Evolutionary conservation across 257 asterid genomes (phyloP).

Genomic region (Rhazya stricta): DNA sequence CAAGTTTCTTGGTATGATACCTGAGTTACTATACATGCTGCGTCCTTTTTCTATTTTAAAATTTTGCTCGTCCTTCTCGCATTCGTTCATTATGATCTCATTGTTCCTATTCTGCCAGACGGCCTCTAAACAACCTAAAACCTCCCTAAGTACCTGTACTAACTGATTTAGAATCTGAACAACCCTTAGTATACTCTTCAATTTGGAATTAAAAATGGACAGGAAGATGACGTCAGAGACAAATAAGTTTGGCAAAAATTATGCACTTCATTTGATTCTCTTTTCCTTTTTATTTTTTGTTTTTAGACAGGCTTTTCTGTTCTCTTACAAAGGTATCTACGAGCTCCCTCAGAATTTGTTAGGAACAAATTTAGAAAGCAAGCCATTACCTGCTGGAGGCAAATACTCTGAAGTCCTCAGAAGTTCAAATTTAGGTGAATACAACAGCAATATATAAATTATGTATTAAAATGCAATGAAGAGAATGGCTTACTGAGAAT

Average conservation of each 20-base stretch:
- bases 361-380: neutral
- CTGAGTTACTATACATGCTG: neutral
- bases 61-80: too few relatives aligned
- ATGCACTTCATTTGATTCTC: too few relatives aligned
- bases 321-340: too few relatives aligned
- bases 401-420: neutral
- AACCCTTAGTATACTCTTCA: too few relatives aligned
- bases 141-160: neutral
- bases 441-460: neutral
- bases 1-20: neutral
- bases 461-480: neutral
- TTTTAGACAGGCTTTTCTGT: too few relatives aligned
- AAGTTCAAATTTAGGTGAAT: neutral
- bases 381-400: neutral
- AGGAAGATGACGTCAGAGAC: neutral
- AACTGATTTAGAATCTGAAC: neutral
- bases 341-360: neutral
- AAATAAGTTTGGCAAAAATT: neutral
- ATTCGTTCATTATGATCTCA: too few relatives aligned
- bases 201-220: neutral
- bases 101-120: neutral
- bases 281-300: too few relatives aligned
- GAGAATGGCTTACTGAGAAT: conserved; percentile 66
- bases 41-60: neutral
- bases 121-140: neutral